Evolutionary conservation across 148 eudicot genomes (phyloP).

Genomic region (Nepenthes gracilis): DNA sequence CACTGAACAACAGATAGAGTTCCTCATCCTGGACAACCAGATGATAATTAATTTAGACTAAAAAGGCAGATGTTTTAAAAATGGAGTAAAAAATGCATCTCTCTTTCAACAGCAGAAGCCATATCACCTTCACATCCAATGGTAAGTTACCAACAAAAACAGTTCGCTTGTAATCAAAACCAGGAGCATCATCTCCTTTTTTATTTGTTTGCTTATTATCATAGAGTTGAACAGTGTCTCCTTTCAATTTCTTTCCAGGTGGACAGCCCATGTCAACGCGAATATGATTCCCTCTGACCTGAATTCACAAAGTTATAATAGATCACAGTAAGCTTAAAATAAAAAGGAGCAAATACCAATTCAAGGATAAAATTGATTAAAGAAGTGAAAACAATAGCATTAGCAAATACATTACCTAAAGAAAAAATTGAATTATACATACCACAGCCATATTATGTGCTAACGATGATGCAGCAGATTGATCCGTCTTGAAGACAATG

Average conservation of each 20-base stretch:
- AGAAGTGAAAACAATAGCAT: background rate
- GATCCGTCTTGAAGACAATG: conserved; percentile 70
- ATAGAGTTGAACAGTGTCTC: conserved; percentile 52
- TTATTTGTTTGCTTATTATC: conserved; percentile 52
- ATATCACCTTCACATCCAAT: conserved; percentile 83
- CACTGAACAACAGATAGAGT: conserved; percentile 52
- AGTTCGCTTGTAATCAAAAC: conserved; percentile 73
- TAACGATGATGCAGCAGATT: conserved; percentile 79
- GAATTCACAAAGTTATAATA: conserved; percentile 6
- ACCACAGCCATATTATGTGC: conserved; percentile 89
- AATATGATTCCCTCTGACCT: conserved; percentile 84
- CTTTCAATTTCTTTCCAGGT: conserved; percentile 92
- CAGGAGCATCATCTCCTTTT: conserved; percentile 57
- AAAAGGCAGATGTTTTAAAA: background rate
- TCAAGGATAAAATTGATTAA: background rate
- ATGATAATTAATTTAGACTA: background rate
- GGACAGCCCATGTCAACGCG: conserved; percentile 98
- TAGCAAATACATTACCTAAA: background rate
- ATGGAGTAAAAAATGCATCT: background rate
- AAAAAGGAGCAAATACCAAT: background rate
- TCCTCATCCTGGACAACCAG: conserved; percentile 66
- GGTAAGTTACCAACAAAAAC: conserved; percentile 87
- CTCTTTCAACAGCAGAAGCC: background rate
- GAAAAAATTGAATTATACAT: conserved; percentile 12
- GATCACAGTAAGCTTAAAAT: background rate